These are phyloP conservation scores for Solanum hybrid DNA, from an alignment of 305 asterid genomes.

Conservation along the genomic window DNA sequence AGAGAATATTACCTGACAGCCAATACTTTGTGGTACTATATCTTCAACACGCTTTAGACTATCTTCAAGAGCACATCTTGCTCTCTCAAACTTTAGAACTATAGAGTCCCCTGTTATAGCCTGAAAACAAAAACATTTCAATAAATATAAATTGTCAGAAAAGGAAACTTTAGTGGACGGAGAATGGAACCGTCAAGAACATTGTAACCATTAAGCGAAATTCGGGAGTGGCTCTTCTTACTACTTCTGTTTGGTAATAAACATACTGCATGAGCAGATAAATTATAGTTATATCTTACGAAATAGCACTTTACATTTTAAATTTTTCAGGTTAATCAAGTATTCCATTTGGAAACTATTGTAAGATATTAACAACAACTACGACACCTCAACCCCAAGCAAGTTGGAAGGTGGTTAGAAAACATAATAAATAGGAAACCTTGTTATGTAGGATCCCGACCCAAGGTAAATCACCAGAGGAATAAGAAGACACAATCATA, in stretches of 20 bases:
- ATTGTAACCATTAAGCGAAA: neutral
- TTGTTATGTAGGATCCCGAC: neutral
- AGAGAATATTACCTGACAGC: constrained; percentile 57
- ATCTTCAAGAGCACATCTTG: constrained; percentile 84
- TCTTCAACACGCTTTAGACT: constrained; percentile 88
- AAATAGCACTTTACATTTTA: neutral
- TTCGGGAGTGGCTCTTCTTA: neutral
- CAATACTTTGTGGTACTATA: constrained; percentile 80
- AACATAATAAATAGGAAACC: neutral
- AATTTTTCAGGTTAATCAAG: neutral
- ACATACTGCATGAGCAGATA: neutral
- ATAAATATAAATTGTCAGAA: neutral
- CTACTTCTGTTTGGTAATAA: neutral
- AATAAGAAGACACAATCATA: neutral
- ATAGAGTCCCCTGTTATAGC: constrained; percentile 96
- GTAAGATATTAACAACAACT: neutral
- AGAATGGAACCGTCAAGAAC: neutral
- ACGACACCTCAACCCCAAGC: neutral
- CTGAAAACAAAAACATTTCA: constrained; percentile 26
- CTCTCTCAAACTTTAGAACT: constrained; percentile 82
- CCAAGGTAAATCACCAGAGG: neutral
- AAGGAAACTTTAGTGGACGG: neutral
- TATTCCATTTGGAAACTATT: neutral
- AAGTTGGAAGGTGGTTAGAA: neutral
- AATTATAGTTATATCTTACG: neutral